Evolutionary conservation across 345 rosid genomes (phyloP).

Genomic region (Mallotus nudiflorus): DNA sequence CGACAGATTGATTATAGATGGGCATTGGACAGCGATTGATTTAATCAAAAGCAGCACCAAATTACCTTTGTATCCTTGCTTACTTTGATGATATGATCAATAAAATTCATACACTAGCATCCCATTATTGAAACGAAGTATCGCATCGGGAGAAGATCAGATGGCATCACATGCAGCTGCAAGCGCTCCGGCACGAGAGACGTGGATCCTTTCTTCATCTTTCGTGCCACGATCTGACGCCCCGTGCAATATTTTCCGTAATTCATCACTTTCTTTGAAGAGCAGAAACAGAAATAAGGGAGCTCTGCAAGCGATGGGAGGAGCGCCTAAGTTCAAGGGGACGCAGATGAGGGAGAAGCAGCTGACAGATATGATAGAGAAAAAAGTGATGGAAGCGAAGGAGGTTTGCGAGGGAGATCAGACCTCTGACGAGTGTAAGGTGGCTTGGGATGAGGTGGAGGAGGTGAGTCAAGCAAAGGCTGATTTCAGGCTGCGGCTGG

Average conservation of each 20-base stretch:
- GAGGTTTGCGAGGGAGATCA: constrained; percentile 60
- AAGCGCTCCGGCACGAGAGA: not conserved
- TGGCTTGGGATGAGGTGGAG: constrained; percentile 96
- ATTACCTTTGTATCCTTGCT: too few species aligned
- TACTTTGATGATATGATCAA: too few species aligned
- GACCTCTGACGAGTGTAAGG: constrained; percentile 64
- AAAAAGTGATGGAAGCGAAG: constrained; percentile 72
- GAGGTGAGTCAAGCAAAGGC: constrained; percentile 88
- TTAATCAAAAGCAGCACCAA: too few species aligned
- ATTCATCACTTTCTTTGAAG: not conserved
- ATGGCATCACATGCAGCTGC: not conserved
- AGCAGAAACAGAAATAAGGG: not conserved
- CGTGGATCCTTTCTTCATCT: not conserved
- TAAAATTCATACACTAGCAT: too few species aligned
- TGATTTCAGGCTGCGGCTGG: constrained; percentile 52
- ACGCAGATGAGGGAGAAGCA: constrained; percentile 68
- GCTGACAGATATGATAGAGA: constrained; percentile 64
- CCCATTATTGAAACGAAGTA: too few species aligned
- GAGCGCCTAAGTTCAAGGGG: constrained; percentile 61
- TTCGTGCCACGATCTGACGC: not conserved
- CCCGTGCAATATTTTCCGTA: not conserved
- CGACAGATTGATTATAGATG: not conserved
- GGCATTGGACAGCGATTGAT: not conserved
- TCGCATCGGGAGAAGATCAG: not conserved
- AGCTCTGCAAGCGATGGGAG: constrained; percentile 23